A percentile compares a stretch with the other conserved stretches of the same genome.
Conservation (phyloP, 2,329 filamentous ascomycete species). For the Talaromyces funiculosus region DNA sequence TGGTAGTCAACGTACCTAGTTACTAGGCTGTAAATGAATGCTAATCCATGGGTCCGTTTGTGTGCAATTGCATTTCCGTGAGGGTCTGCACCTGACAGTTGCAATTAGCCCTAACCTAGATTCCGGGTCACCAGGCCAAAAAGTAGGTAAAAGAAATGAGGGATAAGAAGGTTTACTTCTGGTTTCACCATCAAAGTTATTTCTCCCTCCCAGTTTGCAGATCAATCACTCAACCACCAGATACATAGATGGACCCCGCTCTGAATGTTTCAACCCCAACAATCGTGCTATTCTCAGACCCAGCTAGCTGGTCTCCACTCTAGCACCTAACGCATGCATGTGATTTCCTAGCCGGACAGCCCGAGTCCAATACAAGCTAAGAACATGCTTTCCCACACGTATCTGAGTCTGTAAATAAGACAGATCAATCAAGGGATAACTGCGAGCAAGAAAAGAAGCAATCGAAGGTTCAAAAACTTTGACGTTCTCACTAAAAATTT, state of each 20-base stretch:
- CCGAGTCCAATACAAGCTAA: neutral
- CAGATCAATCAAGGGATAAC: constrained; percentile 2
- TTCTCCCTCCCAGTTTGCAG: neutral
- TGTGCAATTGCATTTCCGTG: neutral
- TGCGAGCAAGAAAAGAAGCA: neutral
- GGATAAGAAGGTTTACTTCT: neutral
- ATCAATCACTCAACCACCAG: neutral
- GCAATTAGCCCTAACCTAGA: neutral
- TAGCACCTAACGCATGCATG: neutral
- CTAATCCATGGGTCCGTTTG: neutral
- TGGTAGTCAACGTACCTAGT: no score
- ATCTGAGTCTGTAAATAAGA: neutral
- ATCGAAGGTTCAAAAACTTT: neutral
- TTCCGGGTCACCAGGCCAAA: neutral
- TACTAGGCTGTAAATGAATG: neutral
- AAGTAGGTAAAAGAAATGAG: neutral
- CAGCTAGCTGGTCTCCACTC: neutral
- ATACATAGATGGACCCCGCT: no score
- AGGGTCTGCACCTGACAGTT: neutral
- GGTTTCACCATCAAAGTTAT: no score
- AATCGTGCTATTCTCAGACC: neutral
- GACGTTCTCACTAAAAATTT: neutral
- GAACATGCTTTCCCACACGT: neutral
- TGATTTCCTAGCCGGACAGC: neutral
- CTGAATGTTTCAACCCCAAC: neutral